phyloP scores from a whole-genome alignment of 192 early-diverging fungal genomes.

The Coemansia sp. region DNA sequence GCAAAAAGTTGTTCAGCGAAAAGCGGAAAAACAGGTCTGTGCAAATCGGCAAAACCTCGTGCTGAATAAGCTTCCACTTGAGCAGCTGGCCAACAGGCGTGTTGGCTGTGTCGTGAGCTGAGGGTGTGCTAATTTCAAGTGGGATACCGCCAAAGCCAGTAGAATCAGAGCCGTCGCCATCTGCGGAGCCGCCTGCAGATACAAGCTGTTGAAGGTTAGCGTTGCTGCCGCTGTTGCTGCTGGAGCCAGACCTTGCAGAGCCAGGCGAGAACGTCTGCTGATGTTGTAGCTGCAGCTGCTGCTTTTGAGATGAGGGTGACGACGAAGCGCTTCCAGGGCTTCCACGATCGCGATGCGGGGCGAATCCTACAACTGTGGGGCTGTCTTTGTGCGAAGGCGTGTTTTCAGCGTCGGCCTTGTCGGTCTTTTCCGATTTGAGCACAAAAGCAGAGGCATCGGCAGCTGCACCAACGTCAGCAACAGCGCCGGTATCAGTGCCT shows the following conservation, averaged over 20 bases:
- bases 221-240: conserved; percentile 7
- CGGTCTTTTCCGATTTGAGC: not conserved
- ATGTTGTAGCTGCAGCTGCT: not conserved
- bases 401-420: conserved; percentile 2
- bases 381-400: conserved; percentile 18
- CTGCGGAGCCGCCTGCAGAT: not conserved
- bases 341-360: not conserved
- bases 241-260: not conserved
- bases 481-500: not conserved
- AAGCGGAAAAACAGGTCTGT: conserved; percentile 89
- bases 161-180: not conserved
- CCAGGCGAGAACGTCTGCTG: not conserved
- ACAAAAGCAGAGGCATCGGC: not conserved
- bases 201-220: not conserved
- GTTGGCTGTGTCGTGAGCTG: conserved; percentile 19
- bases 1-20: conserved; percentile 98
- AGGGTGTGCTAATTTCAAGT: conserved; percentile 13
- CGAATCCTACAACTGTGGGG: conserved; percentile 17
- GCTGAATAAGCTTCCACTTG: conserved; percentile 67
- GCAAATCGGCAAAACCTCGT: conserved; percentile 64
- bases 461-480: not conserved
- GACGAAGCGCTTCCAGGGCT: conserved; percentile 3
- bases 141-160: conserved; percentile 3
- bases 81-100: conserved; percentile 72
- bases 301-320: not conserved